Percentiles rank a stretch among this genome's conserved stretches.
These are phyloP conservation scores for Linanthus parryae DNA, from an alignment of 148 eudicot species.

Conservation along the genomic window DNA sequence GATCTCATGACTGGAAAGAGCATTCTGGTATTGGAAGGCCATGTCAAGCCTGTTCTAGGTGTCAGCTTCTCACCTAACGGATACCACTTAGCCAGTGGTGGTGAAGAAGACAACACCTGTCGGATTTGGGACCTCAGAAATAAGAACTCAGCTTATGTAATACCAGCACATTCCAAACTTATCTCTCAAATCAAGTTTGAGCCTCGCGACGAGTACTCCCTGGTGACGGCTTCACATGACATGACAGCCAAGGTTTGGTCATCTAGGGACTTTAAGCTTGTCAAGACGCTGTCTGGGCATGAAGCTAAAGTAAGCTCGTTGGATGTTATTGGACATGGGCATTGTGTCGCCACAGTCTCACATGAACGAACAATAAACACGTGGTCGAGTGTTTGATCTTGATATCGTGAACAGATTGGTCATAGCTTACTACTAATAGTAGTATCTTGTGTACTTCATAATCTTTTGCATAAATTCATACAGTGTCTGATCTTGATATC, in stretches of 20 bases:
- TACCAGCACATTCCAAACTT: conserved; percentile 91
- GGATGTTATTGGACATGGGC: conserved; percentile 79
- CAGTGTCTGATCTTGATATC: no score
- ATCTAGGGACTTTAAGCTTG: conserved; percentile 76
- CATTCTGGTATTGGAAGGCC: conserved; percentile 91
- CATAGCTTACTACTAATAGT: no score
- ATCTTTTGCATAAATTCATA: no score
- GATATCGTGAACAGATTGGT: no score
- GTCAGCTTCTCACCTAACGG: conserved; percentile 91
- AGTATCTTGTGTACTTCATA: no score
- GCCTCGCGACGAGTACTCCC: conserved; percentile 92
- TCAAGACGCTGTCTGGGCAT: conserved; percentile 77
- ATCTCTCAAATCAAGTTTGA: conserved; percentile 94
- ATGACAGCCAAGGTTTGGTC: conserved; percentile 97
- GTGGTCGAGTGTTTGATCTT: no score
- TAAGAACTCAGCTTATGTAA: conserved; percentile 62
- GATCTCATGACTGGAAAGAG: conserved; percentile 91
- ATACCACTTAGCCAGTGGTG: conserved; percentile 86
- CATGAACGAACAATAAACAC: conserved; percentile 84
- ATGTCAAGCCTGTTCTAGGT: conserved; percentile 82
- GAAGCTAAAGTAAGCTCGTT: conserved; percentile 76
- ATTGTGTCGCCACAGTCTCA: conserved; percentile 65
- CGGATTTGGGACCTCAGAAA: conserved; percentile 91
- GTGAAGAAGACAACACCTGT: conserved; percentile 93
- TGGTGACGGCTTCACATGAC: conserved; percentile 90